These are phyloP conservation scores for Stylonectria norvegica DNA, from an alignment of 2,329 filamentous ascomycete genomes.

Conservation along the genomic window DNA sequence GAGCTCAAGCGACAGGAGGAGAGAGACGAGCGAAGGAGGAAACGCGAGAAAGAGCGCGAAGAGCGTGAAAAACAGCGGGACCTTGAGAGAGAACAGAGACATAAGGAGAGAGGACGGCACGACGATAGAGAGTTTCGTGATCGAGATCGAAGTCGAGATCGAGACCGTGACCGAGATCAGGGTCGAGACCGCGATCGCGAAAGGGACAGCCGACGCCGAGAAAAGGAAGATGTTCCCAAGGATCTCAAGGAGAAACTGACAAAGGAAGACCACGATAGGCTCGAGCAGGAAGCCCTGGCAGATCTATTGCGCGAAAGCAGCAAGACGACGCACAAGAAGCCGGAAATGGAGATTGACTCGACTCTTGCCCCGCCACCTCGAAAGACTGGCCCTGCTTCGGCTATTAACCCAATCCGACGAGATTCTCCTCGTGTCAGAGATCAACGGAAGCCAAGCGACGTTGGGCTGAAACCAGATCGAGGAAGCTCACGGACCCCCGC, in stretches of 20 bases:
- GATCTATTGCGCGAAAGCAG: slow-evolving; percentile 59
- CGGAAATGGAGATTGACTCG: slow-evolving; percentile 55
- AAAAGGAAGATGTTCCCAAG: slow-evolving; percentile 40
- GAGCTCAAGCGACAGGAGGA: slow-evolving; percentile 50
- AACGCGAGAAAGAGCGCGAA: slow-evolving; percentile 53
- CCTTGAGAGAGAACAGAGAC: slow-evolving; percentile 38
- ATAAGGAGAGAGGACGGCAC: slow-evolving; percentile 38
- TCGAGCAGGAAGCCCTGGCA: slow-evolving; percentile 57
- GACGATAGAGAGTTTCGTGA: slow-evolving; percentile 34
- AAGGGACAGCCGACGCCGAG: slow-evolving; percentile 29
- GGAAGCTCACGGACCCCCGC: slow-evolving; percentile 31
- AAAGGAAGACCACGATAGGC: slow-evolving; percentile 54
- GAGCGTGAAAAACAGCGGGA: slow-evolving; percentile 50
- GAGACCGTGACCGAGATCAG: slow-evolving; percentile 29
- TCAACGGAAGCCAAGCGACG: slow-evolving; percentile 37
- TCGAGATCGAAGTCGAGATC: slow-evolving; percentile 26
- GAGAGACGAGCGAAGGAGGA: slow-evolving; percentile 46
- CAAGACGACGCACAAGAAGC: slow-evolving; percentile 44
- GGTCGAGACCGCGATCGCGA: slow-evolving; percentile 29
- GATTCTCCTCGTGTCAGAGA: slow-evolving; percentile 44
- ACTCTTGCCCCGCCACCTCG: slow-evolving; percentile 54
- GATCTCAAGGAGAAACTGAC: slow-evolving; percentile 53
- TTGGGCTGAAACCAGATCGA: slow-evolving; percentile 33
- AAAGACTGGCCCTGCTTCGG: slow-evolving; percentile 51
- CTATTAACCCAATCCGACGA: slow-evolving; percentile 53